phyloP scores from a whole-genome alignment of 345 rosid species.

The Eutrema japonicum region DNA sequence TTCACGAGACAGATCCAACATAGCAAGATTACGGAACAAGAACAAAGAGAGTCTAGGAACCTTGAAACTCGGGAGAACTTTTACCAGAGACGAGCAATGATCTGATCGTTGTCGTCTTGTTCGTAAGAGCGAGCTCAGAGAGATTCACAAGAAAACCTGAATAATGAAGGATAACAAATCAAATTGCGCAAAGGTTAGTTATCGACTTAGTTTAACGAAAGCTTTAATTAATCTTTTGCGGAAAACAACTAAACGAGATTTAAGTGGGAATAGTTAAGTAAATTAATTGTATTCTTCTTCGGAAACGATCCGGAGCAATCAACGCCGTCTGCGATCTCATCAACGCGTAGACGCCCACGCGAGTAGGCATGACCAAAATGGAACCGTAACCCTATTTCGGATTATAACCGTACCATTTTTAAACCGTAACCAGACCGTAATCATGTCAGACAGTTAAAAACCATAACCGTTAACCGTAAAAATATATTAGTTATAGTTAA shows the following conservation, averaged over 20 bases:
- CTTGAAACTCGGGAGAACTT: background rate
- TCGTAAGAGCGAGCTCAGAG: constrained; percentile 24
- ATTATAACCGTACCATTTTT: too few relatives aligned
- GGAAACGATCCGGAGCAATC: background rate
- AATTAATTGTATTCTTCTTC: constrained; percentile 1
- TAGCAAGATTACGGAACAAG: background rate
- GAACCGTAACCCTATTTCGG: too few relatives aligned
- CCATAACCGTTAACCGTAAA: too few relatives aligned
- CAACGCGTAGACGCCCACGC: constrained; percentile 18
- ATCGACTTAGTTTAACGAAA: background rate
- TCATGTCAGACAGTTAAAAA: too few relatives aligned
- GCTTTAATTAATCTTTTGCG: background rate
- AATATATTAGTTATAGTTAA: too few relatives aligned
- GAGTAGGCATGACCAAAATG: too few relatives aligned
- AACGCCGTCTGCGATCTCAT: constrained; percentile 8
- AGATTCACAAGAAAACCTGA: constrained; percentile 15
- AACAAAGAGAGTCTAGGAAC: constrained; percentile 1
- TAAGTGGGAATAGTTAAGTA: background rate
- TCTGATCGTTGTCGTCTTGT: constrained; percentile 11
- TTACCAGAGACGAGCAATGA: constrained; percentile 15
- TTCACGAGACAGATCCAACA: constrained; percentile 29
- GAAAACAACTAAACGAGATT: too few relatives aligned
- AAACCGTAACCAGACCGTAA: too few relatives aligned
- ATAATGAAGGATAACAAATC: background rate
- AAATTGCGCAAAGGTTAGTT: constrained; percentile 15